These are phyloP conservation scores for Hyaloscypha finlandica DNA, from an alignment of 495 filamentous ascomycete genomes.

Conservation along the genomic window DNA sequence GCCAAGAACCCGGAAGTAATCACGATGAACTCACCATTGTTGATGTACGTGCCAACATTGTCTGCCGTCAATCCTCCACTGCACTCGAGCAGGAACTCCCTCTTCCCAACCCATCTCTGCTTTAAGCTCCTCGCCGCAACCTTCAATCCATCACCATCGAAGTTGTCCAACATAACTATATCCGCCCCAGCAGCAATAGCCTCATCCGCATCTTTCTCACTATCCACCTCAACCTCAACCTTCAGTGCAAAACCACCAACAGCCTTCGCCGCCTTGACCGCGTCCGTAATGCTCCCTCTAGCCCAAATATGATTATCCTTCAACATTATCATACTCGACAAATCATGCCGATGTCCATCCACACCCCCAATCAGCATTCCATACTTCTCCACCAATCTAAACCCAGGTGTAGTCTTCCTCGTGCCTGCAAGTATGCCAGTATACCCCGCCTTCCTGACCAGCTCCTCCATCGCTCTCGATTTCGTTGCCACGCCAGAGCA, in stretches of 20 bases:
- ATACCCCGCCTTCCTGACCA: conserved; percentile 66
- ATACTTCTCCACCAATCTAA: conserved; percentile 96
- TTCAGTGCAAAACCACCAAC: conserved; percentile 89
- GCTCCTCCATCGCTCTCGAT: conserved; percentile 50
- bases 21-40: conserved; percentile 54
- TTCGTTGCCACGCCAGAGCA: conserved; percentile 91
- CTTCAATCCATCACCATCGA: conserved; percentile 72
- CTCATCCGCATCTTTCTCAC: conserved; percentile 83
- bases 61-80: conserved; percentile 86
- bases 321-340: conserved; percentile 94
- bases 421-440: conserved; percentile 87
- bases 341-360: conserved; percentile 88
- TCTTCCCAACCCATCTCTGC: conserved; percentile 68
- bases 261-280: conserved; percentile 79
- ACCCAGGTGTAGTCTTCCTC: conserved; percentile 94
- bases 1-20: neutral
- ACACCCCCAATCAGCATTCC: conserved; percentile 92
- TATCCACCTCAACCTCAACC: conserved; percentile 93
- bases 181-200: conserved; percentile 90
- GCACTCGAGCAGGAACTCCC: conserved; percentile 79
- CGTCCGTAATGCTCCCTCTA: conserved; percentile 73
- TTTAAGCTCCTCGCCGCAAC: conserved; percentile 71
- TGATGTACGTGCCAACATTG: conserved; percentile 80
- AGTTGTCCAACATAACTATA: conserved; percentile 97
- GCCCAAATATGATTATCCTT: conserved; percentile 99